A percentile compares a stretch with the other conserved stretches of the same genome.
phyloP scores from a whole-genome alignment of 2,329 filamentous ascomycete species.

The Pyricularia sp. region DNA sequence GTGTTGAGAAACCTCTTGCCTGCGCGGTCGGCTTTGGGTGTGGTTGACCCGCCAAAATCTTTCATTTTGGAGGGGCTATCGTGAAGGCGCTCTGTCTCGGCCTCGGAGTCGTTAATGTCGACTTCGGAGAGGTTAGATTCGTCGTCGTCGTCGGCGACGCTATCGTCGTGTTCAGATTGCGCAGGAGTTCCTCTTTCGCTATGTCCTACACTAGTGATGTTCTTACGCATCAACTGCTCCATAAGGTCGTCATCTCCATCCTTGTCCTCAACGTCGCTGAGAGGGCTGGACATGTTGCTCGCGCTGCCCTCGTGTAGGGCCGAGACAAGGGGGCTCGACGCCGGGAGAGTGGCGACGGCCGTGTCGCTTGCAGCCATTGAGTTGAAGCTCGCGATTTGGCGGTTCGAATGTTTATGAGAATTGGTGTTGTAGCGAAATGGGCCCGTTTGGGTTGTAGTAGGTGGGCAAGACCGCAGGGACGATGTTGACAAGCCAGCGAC shows the following conservation, averaged over 20 bases:
- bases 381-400: neutral
- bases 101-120: conserved; percentile 58
- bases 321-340: conserved; percentile 35
- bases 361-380: conserved; percentile 37
- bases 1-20: conserved; percentile 41
- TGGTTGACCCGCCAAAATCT: conserved; percentile 16
- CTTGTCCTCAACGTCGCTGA: conserved; percentile 82
- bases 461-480: neutral
- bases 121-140: conserved; percentile 40
- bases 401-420: neutral
- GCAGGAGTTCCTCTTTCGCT: conserved; percentile 5
- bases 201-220: neutral
- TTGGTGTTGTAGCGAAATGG: neutral
- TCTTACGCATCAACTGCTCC: conserved; percentile 19
- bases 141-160: conserved; percentile 13
- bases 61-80: conserved; percentile 58
- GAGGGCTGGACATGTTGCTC: conserved; percentile 72
- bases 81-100: conserved; percentile 86
- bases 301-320: conserved; percentile 40
- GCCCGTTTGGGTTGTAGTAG: neutral
- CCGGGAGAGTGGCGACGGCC: conserved; percentile 31
- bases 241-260: conserved; percentile 57
- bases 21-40: conserved; percentile 46
- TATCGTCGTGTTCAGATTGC: conserved; percentile 4
- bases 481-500: neutral